Base-by-base conservation (phyloP, 2,329 filamentous ascomycete genomes). In the Sporothrix mexicana region DNA sequence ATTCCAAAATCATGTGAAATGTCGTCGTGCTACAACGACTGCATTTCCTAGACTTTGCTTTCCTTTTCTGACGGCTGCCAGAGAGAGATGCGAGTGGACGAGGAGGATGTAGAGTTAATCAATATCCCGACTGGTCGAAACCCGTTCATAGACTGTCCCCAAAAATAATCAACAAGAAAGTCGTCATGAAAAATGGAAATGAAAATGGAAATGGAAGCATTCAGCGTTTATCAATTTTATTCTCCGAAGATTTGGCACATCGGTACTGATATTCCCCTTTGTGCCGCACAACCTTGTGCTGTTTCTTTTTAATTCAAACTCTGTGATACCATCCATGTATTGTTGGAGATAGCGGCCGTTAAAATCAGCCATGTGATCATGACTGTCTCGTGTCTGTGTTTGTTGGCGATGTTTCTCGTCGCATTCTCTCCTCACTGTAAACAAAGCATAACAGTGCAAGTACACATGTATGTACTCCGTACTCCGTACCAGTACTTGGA, bases 111-210 rank as follows among this genome's bases (percentile, higher is more conserved):
- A 30, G 20, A 30, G 8, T n/a, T 49, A 66, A 30, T 49, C 20
- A 49, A 66, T 47, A 49, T 66, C 43, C 62, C 23, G 62, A 49
- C 45, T n/a, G 64, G 20, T 30, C 23, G 64, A 6, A 49, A 51
- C 45, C n/a, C 43, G 41, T 41, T 47, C 61, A 66, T 36, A 36
- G n/a, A 36, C 30, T 36, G 30, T 36, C 30, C 30, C 30, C 30
- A 36, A 36, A 36, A 36, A 36, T 7, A 36, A 36, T 36, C 30
- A 36, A 36, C 1, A 36, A 36, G n/a, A n/a, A n/a, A n/a, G n/a
- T n/a, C n/a, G n/a, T 13, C 43, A 49, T 20, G 1, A 23, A 23
- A 47, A 13, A 45, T 10, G 8, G 41, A 49, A 8, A 17, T 49
- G 61, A 66, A 64, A 25, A 30, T 3, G 61, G n/a, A n/a, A n/a